phyloP scores from a whole-genome alignment of 805 yeast species.

The Pichia scutulata region DNA sequence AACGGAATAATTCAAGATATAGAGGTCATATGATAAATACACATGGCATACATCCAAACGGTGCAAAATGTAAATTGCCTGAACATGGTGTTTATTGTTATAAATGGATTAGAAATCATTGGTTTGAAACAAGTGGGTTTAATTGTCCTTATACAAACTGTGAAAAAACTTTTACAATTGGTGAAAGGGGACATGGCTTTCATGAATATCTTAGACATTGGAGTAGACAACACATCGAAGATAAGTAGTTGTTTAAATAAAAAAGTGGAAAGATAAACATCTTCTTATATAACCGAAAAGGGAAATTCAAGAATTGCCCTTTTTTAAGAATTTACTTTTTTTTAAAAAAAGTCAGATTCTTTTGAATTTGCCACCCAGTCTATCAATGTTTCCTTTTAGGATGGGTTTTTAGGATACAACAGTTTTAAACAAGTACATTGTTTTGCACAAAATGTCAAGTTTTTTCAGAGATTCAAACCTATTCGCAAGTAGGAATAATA shows the following conservation, averaged over 20 bases:
- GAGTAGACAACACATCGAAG: conserved; percentile 1
- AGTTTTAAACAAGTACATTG: neutral
- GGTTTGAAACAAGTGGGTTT: conserved; percentile 7
- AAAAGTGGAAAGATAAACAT: too few relatives aligned
- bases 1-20: conserved; percentile 13
- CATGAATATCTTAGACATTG: conserved; percentile 13
- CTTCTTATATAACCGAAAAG: neutral
- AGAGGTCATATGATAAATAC: conserved; percentile 15
- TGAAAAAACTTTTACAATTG: conserved; percentile 4
- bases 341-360: neutral
- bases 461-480: conserved; percentile 14
- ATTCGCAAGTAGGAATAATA: neutral
- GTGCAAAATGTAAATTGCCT: conserved; percentile 3
- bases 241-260: neutral
- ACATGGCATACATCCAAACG: conserved; percentile 14
- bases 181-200: conserved; percentile 12
- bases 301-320: neutral
- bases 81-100: conserved; percentile 1
- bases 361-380: neutral
- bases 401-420: too few relatives aligned
- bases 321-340: neutral
- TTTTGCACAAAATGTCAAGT: conserved; percentile 9
- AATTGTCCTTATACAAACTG: conserved; percentile 9
- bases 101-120: conserved; percentile 10
- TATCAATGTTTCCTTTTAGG: neutral